phyloP scores from a whole-genome alignment of 495 filamentous ascomycete genomes.

The Aspergillus homomorphus region DNA sequence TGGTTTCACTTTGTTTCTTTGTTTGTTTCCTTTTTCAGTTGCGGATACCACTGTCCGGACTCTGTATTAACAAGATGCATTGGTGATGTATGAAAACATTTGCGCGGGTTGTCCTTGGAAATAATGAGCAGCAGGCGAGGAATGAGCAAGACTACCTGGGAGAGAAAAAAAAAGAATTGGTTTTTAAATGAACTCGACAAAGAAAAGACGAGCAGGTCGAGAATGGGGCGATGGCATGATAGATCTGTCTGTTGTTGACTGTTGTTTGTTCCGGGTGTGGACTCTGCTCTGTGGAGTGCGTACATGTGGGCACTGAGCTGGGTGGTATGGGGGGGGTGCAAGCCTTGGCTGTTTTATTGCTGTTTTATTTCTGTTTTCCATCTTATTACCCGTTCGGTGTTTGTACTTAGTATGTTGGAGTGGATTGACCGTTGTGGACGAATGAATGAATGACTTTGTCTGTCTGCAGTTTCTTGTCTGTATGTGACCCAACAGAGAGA shows the following conservation, averaged over 20 bases:
- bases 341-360: no score
- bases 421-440: no score
- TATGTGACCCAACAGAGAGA: no score
- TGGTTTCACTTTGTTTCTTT: conserved; percentile 12
- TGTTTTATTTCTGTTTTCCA: no score
- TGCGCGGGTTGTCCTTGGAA: background rate
- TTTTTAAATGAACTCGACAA: background rate
- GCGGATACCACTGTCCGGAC: conserved; percentile 14
- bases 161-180: background rate
- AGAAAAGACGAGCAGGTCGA: background rate
- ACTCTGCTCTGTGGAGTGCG: no score
- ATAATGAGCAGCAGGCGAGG: background rate
- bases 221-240: background rate
- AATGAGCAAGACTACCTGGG: background rate
- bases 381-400: no score
- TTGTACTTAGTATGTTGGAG: no score
- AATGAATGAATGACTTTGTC: no score
- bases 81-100: conserved; percentile 1
- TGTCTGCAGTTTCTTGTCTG: no score
- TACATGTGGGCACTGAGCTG: background rate
- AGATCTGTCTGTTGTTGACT: no score
- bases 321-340: no score
- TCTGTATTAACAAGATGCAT: conserved; percentile 24
- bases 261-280: background rate
- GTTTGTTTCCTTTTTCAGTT: conserved; percentile 14